Conservation (phyloP, 1,139 yeast genomes). For the Pichia sp. region DNA sequence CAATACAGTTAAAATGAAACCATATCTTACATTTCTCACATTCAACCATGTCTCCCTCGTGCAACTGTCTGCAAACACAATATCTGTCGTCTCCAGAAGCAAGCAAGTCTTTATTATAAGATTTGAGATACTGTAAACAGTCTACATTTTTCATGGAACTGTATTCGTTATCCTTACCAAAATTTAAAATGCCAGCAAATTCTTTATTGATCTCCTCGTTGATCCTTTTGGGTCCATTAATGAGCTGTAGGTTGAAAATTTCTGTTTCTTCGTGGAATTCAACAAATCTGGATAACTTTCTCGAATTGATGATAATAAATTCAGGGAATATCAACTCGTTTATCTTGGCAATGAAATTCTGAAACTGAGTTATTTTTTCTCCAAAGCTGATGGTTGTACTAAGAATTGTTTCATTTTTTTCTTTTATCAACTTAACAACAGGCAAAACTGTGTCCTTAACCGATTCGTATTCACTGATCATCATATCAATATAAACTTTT, state of each 20-base stretch:
- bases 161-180: slow-evolving; percentile 5
- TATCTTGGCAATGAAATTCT: neutral
- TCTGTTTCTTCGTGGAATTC: slow-evolving; percentile 1
- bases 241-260: slow-evolving; percentile 5
- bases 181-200: slow-evolving; percentile 1
- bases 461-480: slow-evolving; percentile 2
- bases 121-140: slow-evolving; percentile 4
- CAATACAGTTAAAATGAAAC: slow-evolving; percentile 68
- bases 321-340: neutral
- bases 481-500: neutral
- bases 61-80: slow-evolving; percentile 60
- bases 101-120: slow-evolving; percentile 7
- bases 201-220: neutral
- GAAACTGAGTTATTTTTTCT: neutral
- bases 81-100: slow-evolving; percentile 27
- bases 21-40: slow-evolving; percentile 77
- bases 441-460: slow-evolving; percentile 1
- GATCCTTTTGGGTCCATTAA: slow-evolving; percentile 3
- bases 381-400: neutral
- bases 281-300: slow-evolving; percentile 2
- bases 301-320: neutral
- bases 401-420: slow-evolving; percentile 1
- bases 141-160: slow-evolving; percentile 3
- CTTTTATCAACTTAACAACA: slow-evolving; percentile 1
- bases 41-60: slow-evolving; percentile 69